These are phyloP conservation scores for Actinomortierella ambigua DNA, from an alignment of 371 early-diverging fungal genomes.

Conservation along the genomic window DNA sequence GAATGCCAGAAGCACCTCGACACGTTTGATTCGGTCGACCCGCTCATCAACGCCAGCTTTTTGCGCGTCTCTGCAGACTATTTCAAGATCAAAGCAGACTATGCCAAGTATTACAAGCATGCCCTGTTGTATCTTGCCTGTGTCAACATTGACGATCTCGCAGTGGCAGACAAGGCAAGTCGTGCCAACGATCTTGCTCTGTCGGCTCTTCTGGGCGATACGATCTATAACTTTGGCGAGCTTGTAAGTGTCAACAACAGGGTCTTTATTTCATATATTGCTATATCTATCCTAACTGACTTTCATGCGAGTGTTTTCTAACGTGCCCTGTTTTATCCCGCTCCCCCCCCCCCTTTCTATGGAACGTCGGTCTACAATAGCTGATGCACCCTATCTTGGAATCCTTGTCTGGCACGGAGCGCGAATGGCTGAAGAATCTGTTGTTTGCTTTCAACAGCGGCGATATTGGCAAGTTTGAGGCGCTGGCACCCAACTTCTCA, in stretches of 20 bases:
- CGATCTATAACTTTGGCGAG: constrained; percentile 98
- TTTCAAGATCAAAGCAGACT: constrained; percentile 93
- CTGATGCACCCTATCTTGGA: constrained; percentile 95
- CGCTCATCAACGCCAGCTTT: constrained; percentile 90
- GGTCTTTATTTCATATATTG: not conserved
- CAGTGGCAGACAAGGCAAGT: constrained; percentile 72
- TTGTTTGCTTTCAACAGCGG: constrained; percentile 95
- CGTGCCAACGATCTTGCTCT: constrained; percentile 92
- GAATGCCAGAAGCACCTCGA: constrained; percentile 87
- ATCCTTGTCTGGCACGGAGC: constrained; percentile 74
- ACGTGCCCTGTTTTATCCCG: too few relatives aligned
- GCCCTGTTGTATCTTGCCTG: constrained; percentile 93
- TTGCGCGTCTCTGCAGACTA: constrained; percentile 95
- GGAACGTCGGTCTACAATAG: constrained; percentile 54
- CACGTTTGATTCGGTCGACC: constrained; percentile 79
- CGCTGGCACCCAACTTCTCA: constrained; percentile 73
- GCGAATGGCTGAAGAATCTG: constrained; percentile 87
- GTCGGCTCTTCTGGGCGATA: constrained; percentile 92
- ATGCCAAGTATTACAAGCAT: constrained; percentile 93
- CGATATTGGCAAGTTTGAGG: constrained; percentile 91
- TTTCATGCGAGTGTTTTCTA: too few relatives aligned
- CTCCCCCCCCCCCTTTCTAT: too few relatives aligned
- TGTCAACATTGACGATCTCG: constrained; percentile 81
- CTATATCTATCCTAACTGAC: too few relatives aligned
- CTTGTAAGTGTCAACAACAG: constrained; percentile 61